Conservation (phyloP, 176 grass and related monocot genomes). For the Hsuehochloa calcarea region DNA sequence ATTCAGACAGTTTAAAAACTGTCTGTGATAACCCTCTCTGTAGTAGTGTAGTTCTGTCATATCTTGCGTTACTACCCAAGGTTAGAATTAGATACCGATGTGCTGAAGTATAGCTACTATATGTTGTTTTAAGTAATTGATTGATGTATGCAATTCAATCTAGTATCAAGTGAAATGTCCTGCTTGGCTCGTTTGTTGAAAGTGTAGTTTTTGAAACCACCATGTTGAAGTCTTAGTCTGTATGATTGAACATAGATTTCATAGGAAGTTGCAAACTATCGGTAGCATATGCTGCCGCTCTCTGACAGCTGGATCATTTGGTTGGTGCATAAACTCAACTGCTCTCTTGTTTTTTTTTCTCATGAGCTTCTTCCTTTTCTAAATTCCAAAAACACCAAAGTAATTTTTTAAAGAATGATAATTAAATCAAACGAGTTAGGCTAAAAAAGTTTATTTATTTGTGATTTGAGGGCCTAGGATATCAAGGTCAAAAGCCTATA, state of each 20-base stretch:
- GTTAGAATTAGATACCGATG: not conserved
- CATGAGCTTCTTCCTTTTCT: not conserved
- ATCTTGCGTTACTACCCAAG: not conserved
- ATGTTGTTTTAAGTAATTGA: not conserved
- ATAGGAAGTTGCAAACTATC: not conserved
- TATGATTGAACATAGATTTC: not conserved
- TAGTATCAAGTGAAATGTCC: not conserved
- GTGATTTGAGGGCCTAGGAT: not conserved
- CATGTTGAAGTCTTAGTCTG: not conserved
- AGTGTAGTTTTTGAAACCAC: not conserved
- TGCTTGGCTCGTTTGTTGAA: not conserved
- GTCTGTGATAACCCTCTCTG: too few relatives aligned
- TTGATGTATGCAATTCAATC: not conserved
- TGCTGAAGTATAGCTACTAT: not conserved
- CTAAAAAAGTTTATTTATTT: not conserved
- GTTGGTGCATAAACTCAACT: not conserved
- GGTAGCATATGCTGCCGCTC: not conserved
- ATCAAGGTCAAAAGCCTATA: constrained; percentile 29
- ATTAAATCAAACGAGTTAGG: not conserved
- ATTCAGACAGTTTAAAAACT: too few relatives aligned
- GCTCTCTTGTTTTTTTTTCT: not conserved
- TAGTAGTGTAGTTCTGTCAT: not conserved
- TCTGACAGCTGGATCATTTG: not conserved
- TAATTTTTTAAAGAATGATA: not conserved
- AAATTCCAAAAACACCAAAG: not conserved